A percentile compares a stretch with the other conserved stretches of the same genome.
Evolutionary conservation across 2,329 filamentous ascomycete genomes (phyloP).

Genomic region (Calonectria multiphialidica): DNA sequence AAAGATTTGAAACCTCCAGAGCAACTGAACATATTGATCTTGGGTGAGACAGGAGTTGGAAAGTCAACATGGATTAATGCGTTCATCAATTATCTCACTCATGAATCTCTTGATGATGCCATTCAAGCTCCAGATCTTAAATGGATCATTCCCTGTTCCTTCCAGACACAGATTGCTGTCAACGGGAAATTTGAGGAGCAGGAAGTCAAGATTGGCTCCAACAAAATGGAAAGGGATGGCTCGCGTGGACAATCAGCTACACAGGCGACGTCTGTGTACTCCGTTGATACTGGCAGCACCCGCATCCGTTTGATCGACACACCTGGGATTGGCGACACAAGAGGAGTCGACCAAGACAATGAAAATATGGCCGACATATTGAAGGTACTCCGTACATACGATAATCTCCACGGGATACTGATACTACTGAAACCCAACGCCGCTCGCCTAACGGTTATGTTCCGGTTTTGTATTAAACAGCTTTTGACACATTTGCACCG

Average conservation of each 20-base stretch:
- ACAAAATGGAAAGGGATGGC: slow-evolving; percentile 28
- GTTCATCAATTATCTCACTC: slow-evolving; percentile 59
- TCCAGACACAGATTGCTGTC: slow-evolving; percentile 12
- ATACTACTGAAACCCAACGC: slow-evolving; percentile 28
- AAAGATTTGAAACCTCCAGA: slow-evolving; percentile 18
- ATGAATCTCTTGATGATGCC: slow-evolving; percentile 53
- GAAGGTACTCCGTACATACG: slow-evolving; percentile 6
- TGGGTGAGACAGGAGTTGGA: slow-evolving; percentile 62
- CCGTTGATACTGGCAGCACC: background rate
- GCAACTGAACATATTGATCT: slow-evolving; percentile 57
- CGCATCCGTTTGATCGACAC: slow-evolving; percentile 29
- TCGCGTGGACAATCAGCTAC: slow-evolving; percentile 27
- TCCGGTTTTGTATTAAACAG: slow-evolving; percentile 31
- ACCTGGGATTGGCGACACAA: slow-evolving; percentile 28
- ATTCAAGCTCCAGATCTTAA: background rate
- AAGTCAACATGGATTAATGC: slow-evolving; percentile 64
- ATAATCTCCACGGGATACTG: slow-evolving; percentile 31
- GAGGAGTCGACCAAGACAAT: slow-evolving; percentile 25
- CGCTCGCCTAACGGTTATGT: slow-evolving; percentile 7
- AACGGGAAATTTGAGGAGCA: slow-evolving; percentile 4
- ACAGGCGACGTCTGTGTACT: slow-evolving; percentile 9
- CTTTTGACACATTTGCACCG: slow-evolving; percentile 24
- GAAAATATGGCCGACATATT: slow-evolving; percentile 28
- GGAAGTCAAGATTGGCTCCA: slow-evolving; percentile 22
- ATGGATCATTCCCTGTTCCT: slow-evolving; percentile 32